phyloP scores from a whole-genome alignment of 2,329 filamentous ascomycete species.

The Ophiosphaerella korrae region DNA sequence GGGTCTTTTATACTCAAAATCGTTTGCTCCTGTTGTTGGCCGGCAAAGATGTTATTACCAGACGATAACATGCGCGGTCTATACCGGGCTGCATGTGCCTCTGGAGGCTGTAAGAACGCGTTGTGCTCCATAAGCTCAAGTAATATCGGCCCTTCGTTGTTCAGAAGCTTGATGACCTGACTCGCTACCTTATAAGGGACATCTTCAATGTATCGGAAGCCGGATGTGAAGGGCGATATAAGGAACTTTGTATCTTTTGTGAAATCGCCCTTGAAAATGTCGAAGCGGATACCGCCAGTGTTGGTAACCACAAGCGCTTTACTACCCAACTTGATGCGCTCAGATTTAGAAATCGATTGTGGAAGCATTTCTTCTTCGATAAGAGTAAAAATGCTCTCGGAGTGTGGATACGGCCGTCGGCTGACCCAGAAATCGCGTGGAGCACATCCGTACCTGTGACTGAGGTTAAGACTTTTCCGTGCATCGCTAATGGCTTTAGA shows the following conservation, averaged over 20 bases:
- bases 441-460: constrained; percentile 79
- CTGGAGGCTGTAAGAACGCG: constrained; percentile 51
- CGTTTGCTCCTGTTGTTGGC: constrained; percentile 12
- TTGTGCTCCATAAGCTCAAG: constrained; percentile 34
- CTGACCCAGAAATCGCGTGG: constrained; percentile 82
- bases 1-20: constrained; percentile 9
- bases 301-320: constrained; percentile 79
- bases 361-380: constrained; percentile 78
- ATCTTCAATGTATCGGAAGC: constrained; percentile 75
- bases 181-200: constrained; percentile 79
- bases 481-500: constrained; percentile 72
- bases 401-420: constrained; percentile 72
- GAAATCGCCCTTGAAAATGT: constrained; percentile 91
- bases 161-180: constrained; percentile 66
- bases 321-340: constrained; percentile 53
- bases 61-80: constrained; percentile 24
- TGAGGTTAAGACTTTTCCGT: constrained; percentile 72
- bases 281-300: constrained; percentile 90
- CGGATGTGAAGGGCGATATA: constrained; percentile 84
- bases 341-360: constrained; percentile 59
- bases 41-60: constrained; percentile 4
- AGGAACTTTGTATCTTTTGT: constrained; percentile 86
- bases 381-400: constrained; percentile 81
- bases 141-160: constrained; percentile 61
- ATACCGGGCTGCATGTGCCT: constrained; percentile 46